Base-by-base conservation (phyloP, 192 early-diverging fungal genomes). In the Backusella mclennaniae region DNA sequence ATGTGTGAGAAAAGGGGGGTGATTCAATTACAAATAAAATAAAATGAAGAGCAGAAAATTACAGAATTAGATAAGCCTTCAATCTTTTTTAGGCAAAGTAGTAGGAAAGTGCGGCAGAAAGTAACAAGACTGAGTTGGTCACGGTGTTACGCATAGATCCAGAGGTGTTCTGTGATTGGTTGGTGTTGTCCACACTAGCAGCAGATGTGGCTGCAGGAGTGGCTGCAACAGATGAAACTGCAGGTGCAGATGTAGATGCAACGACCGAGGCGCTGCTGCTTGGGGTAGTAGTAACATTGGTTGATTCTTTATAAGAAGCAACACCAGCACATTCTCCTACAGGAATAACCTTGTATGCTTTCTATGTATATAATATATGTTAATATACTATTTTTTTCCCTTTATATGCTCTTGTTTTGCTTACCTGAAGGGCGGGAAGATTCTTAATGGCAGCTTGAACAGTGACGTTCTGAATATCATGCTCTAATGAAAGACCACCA, bases 401-500 rank as follows among this genome's bases (percentile, higher is more conserved):
- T n/a, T 23, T 6, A n/a, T 0, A 23, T 56, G 8, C 6, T 56
- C 9, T n/a, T 23, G 19, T 63, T 63, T 63, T n/a, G 53, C 14
- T 46, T 70, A 76, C 68, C 35, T 81, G 77, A 17, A 87, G 41
- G 9, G 72, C 59, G 26, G 85, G 85, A 33, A 87, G 46, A 59
- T 81, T 78, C 21, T 59, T 70, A 19, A 84, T 75, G 12, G 88
- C 80, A 38, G 85, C 85, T 46, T 84, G 76, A 19, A 89, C 86
- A 66, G 85, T 84, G 59, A 76, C 69, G 26, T 72, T 39, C 53
- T 83, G 85, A 7, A 89, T 80, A 73, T 89, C 88, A 67, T 89
- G 88, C 72, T 87, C 79, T 1, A 89, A 78, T 39, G 81, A 79
- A 41, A 88, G 79, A 76, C 84, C 83, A 52, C 88, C 88, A 8